Evolutionary conservation across 495 filamentous ascomycete genomes (phyloP).

Genomic region (Talaromyces wortmannii): DNA sequence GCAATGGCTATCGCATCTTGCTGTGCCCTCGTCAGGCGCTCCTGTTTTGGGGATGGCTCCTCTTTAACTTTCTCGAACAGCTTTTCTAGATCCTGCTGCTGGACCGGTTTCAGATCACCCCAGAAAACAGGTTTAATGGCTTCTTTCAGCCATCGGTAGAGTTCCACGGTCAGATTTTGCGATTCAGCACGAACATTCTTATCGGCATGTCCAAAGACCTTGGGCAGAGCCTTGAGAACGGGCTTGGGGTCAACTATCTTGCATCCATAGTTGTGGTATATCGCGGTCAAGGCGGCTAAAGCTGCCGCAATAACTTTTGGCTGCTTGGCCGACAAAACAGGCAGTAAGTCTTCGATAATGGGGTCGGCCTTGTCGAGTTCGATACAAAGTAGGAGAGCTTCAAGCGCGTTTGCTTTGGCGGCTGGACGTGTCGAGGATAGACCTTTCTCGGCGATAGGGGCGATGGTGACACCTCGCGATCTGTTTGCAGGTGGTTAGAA

Average conservation of each 20-base stretch:
- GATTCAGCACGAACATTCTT: constrained; percentile 97
- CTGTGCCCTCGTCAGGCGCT: constrained; percentile 80
- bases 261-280: constrained; percentile 90
- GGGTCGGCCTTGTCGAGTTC: constrained; percentile 84
- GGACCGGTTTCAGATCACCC: constrained; percentile 90
- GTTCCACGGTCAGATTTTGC: constrained; percentile 83
- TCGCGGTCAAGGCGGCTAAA: constrained; percentile 68
- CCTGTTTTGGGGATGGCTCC: constrained; percentile 82
- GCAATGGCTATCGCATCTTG: constrained; percentile 73
- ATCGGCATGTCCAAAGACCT: constrained; percentile 92
- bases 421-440: constrained; percentile 78
- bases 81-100: constrained; percentile 90
- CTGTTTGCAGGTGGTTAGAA: constrained; percentile 22
- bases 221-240: constrained; percentile 83
- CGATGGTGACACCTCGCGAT: constrained; percentile 67
- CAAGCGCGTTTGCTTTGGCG: constrained; percentile 78
- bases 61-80: constrained; percentile 90
- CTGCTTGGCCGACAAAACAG: constrained; percentile 80
- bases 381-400: constrained; percentile 82
- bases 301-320: constrained; percentile 90
- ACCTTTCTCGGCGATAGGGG: constrained; percentile 84
- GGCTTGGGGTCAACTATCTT: constrained; percentile 96
- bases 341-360: constrained; percentile 84
- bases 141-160: constrained; percentile 95
- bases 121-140: constrained; percentile 99